Evolutionary conservation across 2,329 filamentous ascomycete species (phyloP), one percentile per base, ranked within the genome.

Genomic region (Stachybotrys chlorohalonatus): DNA sequence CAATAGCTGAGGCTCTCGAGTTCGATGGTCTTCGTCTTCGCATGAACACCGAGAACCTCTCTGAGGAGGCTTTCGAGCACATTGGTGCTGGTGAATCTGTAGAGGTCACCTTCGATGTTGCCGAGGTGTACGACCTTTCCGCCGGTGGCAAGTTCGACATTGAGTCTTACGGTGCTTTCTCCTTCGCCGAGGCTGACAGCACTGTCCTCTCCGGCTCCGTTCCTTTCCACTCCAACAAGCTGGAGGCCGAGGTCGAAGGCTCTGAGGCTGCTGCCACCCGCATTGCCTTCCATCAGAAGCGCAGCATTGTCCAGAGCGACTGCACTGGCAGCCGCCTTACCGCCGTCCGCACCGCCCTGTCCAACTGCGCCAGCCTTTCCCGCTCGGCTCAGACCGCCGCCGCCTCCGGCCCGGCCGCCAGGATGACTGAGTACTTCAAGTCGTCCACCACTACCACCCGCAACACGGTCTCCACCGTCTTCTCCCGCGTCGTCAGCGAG

Each of bases 401-500:
- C 0, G 66, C 72, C 1, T 79, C 74, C 0, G 80, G 78, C 32
- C 60, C 71, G 0, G 73, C 75, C 5, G 67, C 70, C 60, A 82
- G 76, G 62, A 69, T 85, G 60, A 69, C 66, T 45, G 80, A 84
- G 63, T 87, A 84, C 74, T 89, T 87, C 77, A 86, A 84, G 70
- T 78, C 77, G 0, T 78, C 77, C 31, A 68, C 60, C 11, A 58
- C 67, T n/a, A 56, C 67, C 3, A 73, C 73, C 11, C 76, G 78
- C 47, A 72, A 66, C 53, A 74, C 70, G 1, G 81, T 86, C 7
- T 73, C 79, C 2, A 72, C 72, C 31, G 75, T 86, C 53, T 75
- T 74, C 53, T 72, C 73, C 49, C 63, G 61, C n/a, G 74, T 86
- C 7, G 77, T 80, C 5, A 60, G 62, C 2, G 81, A 87, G 68